Percentiles rank a stretch among this genome's conserved stretches.
These are phyloP conservation scores for Boletus bicolor DNA, from an alignment of 768 basidiomycete genomes.

Conservation along the genomic window DNA sequence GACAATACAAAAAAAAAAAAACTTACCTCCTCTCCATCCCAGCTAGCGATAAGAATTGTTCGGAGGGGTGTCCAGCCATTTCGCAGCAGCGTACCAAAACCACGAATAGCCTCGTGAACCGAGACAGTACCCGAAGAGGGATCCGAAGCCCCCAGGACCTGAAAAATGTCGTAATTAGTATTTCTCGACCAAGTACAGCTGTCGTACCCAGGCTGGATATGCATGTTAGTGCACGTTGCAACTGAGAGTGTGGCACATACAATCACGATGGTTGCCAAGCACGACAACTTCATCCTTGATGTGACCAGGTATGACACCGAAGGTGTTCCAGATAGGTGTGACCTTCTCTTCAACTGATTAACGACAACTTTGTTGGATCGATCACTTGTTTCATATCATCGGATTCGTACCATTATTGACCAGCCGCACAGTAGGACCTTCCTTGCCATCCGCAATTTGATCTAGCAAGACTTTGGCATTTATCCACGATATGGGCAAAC, in stretches of 20 bases:
- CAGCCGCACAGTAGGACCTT: slow-evolving; percentile 42
- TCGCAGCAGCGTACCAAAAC: slow-evolving; percentile 47
- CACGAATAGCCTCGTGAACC: slow-evolving; percentile 53
- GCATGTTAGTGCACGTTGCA: slow-evolving; percentile 6
- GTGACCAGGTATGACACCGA: slow-evolving; percentile 81
- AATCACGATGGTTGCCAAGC: slow-evolving; percentile 87
- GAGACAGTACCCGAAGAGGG: slow-evolving; percentile 57
- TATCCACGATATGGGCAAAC: slow-evolving; percentile 86
- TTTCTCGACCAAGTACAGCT: not conserved
- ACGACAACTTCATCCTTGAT: slow-evolving; percentile 83
- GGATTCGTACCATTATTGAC: slow-evolving; percentile 50
- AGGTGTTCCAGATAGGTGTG: slow-evolving; percentile 90
- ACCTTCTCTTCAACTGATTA: slow-evolving; percentile 68
- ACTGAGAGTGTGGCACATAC: slow-evolving; percentile 36
- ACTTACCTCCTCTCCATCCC: slow-evolving; percentile 72
- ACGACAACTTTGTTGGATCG: not conserved
- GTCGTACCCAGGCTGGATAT: slow-evolving; percentile 23
- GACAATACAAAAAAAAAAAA: not conserved
- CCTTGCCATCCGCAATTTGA: slow-evolving; percentile 38
- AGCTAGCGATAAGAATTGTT: slow-evolving; percentile 72
- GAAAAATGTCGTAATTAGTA: slow-evolving; percentile 3
- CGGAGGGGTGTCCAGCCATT: slow-evolving; percentile 69
- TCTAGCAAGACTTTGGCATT: slow-evolving; percentile 71
- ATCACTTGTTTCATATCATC: not conserved
- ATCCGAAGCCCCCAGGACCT: slow-evolving; percentile 52